phyloP scores from a whole-genome alignment of 176 grass and related monocot species.

The Rhynchospora pubera region DNA sequence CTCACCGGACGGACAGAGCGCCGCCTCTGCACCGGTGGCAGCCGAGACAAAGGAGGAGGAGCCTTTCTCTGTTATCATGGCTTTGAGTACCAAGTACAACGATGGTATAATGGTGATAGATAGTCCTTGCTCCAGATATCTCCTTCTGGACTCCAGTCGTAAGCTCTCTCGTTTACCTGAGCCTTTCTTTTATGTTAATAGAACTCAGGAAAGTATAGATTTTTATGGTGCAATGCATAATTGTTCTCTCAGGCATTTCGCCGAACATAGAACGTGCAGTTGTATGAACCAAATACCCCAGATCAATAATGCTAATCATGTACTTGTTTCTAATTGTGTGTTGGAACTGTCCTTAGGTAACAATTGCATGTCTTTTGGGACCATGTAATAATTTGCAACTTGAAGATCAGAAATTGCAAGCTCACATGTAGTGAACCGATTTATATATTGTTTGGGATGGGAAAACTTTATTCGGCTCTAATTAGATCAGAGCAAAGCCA shows the following conservation, averaged over 20 bases:
- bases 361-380: too few species aligned
- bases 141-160: slow-evolving; percentile 71
- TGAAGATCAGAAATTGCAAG: too few species aligned
- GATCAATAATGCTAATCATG: background rate
- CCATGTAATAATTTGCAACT: too few species aligned
- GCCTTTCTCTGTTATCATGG: slow-evolving; percentile 35
- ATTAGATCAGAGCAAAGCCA: too few species aligned
- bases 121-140: slow-evolving; percentile 44
- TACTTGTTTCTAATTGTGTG: too few species aligned
- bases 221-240: background rate
- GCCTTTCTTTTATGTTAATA: background rate
- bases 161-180: background rate
- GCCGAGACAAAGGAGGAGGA: slow-evolving; percentile 31
- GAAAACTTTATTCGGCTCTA: too few species aligned
- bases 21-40: background rate
- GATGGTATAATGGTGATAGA: slow-evolving; percentile 74
- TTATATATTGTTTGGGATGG: too few species aligned
- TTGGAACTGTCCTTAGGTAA: too few species aligned
- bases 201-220: background rate
- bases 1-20: background rate
- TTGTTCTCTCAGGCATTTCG: background rate
- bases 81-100: slow-evolving; percentile 48
- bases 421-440: too few species aligned
- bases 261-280: background rate
- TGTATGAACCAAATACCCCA: background rate